Conservation (phyloP, 306 rosid species). For the Senna tora region DNA sequence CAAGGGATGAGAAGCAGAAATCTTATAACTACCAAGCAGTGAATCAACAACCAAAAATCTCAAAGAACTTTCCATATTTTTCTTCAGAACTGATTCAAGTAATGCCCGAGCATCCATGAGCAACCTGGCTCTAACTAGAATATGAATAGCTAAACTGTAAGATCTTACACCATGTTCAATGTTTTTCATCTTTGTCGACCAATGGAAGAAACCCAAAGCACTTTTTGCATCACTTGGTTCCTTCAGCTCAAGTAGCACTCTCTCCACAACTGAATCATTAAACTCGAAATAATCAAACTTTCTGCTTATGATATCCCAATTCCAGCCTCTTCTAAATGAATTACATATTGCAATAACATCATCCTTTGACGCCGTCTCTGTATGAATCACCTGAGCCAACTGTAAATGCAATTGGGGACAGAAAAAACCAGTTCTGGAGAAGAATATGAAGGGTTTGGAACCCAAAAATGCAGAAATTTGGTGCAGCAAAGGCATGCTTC, state of each 20-base stretch:
- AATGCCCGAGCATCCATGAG: slow-evolving; percentile 67
- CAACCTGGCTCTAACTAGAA: slow-evolving; percentile 56
- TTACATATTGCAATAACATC: slow-evolving; percentile 43
- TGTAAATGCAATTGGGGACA: slow-evolving; percentile 9
- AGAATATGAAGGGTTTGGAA: slow-evolving; percentile 30
- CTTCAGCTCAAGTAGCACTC: slow-evolving; percentile 52
- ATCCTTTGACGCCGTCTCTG: slow-evolving; percentile 6
- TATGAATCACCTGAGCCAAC: slow-evolving; percentile 32
- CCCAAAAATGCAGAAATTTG: slow-evolving; percentile 33
- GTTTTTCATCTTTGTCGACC: slow-evolving; percentile 55
- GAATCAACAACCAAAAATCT: slow-evolving; percentile 57
- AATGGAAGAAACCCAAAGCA: slow-evolving; percentile 82
- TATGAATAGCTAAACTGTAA: slow-evolving; percentile 59
- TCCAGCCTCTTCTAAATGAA: slow-evolving; percentile 54
- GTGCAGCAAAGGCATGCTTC: slow-evolving; percentile 34
- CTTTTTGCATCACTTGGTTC: slow-evolving; percentile 65
- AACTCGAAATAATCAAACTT: slow-evolving; percentile 47
- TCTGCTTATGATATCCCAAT: slow-evolving; percentile 58
- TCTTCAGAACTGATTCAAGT: slow-evolving; percentile 51
- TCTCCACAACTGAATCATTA: slow-evolving; percentile 49
- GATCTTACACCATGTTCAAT: slow-evolving; percentile 57
- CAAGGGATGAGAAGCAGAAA: slow-evolving; percentile 48
- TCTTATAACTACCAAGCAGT: slow-evolving; percentile 48
- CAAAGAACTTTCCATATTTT: slow-evolving; percentile 9
- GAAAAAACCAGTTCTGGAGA: slow-evolving; percentile 1